Percentiles rank a stretch among this genome's conserved stretches.
Evolutionary conservation across 768 basidiomycete species (phyloP).

Genomic region (Lactarius tabidus): DNA sequence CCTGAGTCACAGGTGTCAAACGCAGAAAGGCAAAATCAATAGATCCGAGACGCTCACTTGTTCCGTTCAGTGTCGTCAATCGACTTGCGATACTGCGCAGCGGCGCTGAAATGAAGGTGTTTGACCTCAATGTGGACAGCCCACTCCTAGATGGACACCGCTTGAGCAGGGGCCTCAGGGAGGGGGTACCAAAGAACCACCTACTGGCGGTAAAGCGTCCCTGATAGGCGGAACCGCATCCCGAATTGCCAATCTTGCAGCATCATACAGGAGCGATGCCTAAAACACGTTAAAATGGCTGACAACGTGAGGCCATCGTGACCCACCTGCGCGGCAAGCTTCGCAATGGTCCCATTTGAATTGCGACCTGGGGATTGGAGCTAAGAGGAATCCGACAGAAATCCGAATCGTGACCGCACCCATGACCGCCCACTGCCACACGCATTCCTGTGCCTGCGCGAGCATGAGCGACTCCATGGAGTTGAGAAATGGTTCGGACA

Average conservation of each 20-base stretch:
- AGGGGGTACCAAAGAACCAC: slow-evolving; percentile 19
- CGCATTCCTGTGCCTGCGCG: slow-evolving; percentile 95
- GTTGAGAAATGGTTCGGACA: slow-evolving; percentile 56
- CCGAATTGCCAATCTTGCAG: slow-evolving; percentile 20
- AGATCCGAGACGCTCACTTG: slow-evolving; percentile 42
- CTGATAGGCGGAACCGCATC: slow-evolving; percentile 23
- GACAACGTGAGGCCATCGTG: background rate
- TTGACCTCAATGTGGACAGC: slow-evolving; percentile 79
- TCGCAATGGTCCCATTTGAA: slow-evolving; percentile 25
- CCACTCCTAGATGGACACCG: slow-evolving; percentile 57
- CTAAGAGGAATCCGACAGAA: slow-evolving; percentile 3
- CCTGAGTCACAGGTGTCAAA: slow-evolving; percentile 38
- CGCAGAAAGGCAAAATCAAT: background rate
- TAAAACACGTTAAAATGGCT: slow-evolving; percentile 12
- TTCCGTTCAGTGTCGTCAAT: slow-evolving; percentile 80
- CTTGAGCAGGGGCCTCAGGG: background rate
- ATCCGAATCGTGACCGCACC: slow-evolving; percentile 41
- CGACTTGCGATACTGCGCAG: slow-evolving; percentile 83
- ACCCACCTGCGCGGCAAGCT: slow-evolving; percentile 21
- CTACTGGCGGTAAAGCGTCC: slow-evolving; percentile 53
- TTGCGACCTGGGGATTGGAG: slow-evolving; percentile 12
- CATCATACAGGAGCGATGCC: slow-evolving; percentile 25
- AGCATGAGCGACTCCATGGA: slow-evolving; percentile 75
- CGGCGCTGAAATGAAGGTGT: slow-evolving; percentile 79
- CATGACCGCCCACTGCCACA: slow-evolving; percentile 87